Percentiles rank a stretch among this genome's conserved stretches.
Evolutionary conservation across 441 rosid genomes (phyloP).

Genomic region (Manihot esculenta): DNA sequence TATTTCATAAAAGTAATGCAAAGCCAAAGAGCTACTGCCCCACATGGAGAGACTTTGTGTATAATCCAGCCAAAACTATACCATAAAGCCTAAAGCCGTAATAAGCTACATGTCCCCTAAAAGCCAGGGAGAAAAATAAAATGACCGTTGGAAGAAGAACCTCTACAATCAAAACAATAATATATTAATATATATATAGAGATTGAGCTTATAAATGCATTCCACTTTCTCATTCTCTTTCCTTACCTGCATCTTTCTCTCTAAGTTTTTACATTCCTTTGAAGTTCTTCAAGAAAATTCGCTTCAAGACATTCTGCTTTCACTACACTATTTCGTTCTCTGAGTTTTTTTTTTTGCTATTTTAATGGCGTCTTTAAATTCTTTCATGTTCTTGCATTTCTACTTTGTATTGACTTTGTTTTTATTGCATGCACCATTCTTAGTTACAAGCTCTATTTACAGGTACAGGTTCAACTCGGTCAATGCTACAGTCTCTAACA

Average conservation of each 20-base stretch:
- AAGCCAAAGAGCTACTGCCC: conserved; percentile 29
- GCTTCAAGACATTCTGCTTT: conserved; percentile 2
- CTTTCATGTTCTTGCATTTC: conserved; percentile 18
- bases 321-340: conserved; percentile 18
- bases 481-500: conserved; percentile 28
- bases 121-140: conserved; percentile 22
- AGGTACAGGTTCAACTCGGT: conserved; percentile 24
- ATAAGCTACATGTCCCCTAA: conserved; percentile 15
- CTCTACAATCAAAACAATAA: not conserved
- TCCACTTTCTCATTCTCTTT: too few species aligned
- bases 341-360: conserved; percentile 19
- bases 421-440: conserved; percentile 38
- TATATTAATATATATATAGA: not conserved
- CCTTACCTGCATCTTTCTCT: not conserved
- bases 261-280: not conserved
- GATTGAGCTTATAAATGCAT: conserved; percentile 9
- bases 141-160: conserved; percentile 54
- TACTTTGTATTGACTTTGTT: conserved; percentile 28
- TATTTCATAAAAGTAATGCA: conserved; percentile 11
- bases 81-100: conserved; percentile 22
- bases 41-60: conserved; percentile 25
- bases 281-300: not conserved
- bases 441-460: conserved; percentile 36
- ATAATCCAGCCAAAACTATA: conserved; percentile 27
- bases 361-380: conserved; percentile 43